Conservation (phyloP, 2,329 filamentous ascomycete species). For the Phialophora expanda region DNA sequence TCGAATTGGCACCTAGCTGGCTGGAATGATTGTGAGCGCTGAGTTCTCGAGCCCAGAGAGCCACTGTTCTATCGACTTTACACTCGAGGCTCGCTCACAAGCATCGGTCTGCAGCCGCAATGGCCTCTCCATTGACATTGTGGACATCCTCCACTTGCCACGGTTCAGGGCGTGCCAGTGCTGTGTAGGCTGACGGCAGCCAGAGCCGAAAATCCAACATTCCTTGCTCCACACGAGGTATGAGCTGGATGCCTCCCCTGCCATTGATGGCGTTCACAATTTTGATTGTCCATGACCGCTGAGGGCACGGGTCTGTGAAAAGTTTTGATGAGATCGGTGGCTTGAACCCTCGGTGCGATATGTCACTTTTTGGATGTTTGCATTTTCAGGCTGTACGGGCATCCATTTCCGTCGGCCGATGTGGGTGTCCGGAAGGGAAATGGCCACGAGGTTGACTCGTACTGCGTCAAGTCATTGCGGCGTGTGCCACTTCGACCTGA, state of each 20-base stretch:
- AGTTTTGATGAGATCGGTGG: neutral
- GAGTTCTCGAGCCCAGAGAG: neutral
- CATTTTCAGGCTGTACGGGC: neutral
- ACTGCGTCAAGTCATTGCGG: neutral
- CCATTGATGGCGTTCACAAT: neutral
- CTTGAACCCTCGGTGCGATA: neutral
- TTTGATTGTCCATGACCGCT: neutral
- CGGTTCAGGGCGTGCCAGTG: neutral
- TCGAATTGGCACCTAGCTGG: neutral
- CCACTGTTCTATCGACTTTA: neutral
- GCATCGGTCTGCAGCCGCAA: neutral
- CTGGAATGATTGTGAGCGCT: neutral
- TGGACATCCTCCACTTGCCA: neutral
- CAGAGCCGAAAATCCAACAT: neutral
- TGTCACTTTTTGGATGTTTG: constrained; percentile 1
- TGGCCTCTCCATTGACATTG: neutral
- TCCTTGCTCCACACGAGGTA: neutral
- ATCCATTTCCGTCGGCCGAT: neutral
- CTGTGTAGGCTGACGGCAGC: neutral
- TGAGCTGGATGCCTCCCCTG: neutral
- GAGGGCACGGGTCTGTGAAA: neutral
- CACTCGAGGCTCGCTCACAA: neutral
- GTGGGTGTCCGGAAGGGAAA: neutral
- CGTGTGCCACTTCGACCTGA: neutral
- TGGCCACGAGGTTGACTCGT: neutral